Conservation (phyloP, 23 red algal genomes). For the Cyanidioschyzon merolae region DNA sequence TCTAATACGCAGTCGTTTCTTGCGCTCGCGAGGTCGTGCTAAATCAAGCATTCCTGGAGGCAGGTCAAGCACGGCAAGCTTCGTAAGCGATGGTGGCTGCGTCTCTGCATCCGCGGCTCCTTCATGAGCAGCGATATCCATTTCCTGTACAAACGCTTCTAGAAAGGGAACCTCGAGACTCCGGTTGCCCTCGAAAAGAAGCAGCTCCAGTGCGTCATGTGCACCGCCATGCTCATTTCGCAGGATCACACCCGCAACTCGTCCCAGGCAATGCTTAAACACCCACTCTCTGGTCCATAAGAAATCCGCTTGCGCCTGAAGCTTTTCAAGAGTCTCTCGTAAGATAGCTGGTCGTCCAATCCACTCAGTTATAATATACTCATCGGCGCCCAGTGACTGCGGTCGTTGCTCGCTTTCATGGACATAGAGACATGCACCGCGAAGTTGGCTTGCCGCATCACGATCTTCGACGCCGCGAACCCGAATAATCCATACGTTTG, state of each 20-base stretch:
- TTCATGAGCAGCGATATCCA: background rate
- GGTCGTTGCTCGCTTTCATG: background rate
- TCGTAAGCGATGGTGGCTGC: background rate
- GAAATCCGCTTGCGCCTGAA: background rate
- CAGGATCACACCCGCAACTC: conserved; percentile 5
- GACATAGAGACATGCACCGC: background rate
- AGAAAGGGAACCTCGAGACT: background rate
- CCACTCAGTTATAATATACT: conserved; percentile 1
- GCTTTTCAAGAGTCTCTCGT: background rate
- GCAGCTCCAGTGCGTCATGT: conserved; percentile 3
- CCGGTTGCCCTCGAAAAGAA: background rate
- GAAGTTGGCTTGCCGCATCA: background rate
- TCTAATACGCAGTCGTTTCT: background rate
- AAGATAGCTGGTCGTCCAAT: background rate
- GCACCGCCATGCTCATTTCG: background rate
- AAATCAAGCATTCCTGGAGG: background rate
- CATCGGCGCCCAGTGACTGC: background rate
- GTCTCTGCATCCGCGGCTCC: background rate
- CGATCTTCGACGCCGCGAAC: background rate
- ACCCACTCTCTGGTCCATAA: background rate
- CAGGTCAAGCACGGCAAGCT: background rate
- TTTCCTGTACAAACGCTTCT: background rate
- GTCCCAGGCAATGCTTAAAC: background rate
- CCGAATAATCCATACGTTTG: background rate
- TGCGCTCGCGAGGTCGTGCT: background rate